These are phyloP conservation scores for Azolla pinnata DNA, from an alignment of 75 land plant genomes.

Conservation along the genomic window DNA sequence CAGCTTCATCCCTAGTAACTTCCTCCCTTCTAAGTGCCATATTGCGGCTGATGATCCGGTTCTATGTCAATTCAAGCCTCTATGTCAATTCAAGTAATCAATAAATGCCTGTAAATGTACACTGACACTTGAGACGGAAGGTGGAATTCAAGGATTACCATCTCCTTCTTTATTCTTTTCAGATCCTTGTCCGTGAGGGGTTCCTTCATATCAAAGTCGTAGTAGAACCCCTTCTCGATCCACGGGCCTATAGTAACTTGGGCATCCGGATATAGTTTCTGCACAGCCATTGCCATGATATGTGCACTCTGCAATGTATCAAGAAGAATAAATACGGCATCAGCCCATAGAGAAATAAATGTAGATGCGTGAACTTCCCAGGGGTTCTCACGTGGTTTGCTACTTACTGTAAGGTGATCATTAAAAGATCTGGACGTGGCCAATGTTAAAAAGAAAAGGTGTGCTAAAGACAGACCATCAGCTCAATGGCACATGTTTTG, in stretches of 20 bases:
- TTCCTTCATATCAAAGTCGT: slow-evolving; percentile 94
- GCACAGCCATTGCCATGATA: slow-evolving; percentile 99
- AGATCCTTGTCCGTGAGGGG: slow-evolving; percentile 82
- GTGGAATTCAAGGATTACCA: too few species aligned
- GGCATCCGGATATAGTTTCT: slow-evolving; percentile 81
- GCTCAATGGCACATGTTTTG: too few species aligned
- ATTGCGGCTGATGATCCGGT: slow-evolving; percentile 79
- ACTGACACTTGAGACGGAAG: too few species aligned
- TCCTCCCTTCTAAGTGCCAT: slow-evolving; percentile 82
- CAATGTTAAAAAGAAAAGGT: too few species aligned
- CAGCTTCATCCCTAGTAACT: slow-evolving; percentile 85
- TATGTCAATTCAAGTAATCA: too few species aligned
- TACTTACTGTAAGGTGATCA: neutral
- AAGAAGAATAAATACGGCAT: neutral
- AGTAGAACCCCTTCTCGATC: slow-evolving; percentile 96
- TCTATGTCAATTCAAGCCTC: too few species aligned
- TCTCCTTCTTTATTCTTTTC: slow-evolving; percentile 92
- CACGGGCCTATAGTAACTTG: slow-evolving; percentile 99
- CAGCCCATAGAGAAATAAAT: neutral
- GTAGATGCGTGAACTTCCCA: too few species aligned
- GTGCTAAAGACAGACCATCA: neutral
- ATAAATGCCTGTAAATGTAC: too few species aligned
- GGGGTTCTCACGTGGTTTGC: neutral
- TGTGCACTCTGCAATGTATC: slow-evolving; percentile 73
- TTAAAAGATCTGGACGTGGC: neutral